Conservation (phyloP, 306 rosid genomes). For the Sesbania bispinosa region DNA sequence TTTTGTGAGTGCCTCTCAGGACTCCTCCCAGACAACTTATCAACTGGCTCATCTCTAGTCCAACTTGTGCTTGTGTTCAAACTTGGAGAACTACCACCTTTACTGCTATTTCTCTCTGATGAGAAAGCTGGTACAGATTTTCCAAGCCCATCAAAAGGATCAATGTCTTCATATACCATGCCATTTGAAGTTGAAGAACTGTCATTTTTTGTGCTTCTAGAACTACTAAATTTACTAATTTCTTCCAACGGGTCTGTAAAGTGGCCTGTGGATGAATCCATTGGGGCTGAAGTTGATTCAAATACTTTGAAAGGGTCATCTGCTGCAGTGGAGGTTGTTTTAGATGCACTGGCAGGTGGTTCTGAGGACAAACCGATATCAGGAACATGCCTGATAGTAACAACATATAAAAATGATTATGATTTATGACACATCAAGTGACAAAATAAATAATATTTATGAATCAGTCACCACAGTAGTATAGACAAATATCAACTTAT, state of each 20-base stretch:
- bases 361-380: conserved; percentile 61
- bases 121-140: conserved; percentile 75
- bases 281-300: conserved; percentile 46
- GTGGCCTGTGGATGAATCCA: conserved; percentile 45
- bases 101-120: conserved; percentile 60
- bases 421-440: conserved; percentile 5
- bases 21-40: conserved; percentile 55
- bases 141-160: conserved; percentile 90
- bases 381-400: conserved; percentile 60
- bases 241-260: conserved; percentile 68
- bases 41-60: conserved; percentile 43
- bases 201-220: conserved; percentile 52
- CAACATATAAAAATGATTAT: conserved; percentile 24
- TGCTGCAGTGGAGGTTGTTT: conserved; percentile 46
- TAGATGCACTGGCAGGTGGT: conserved; percentile 44
- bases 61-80: conserved; percentile 42
- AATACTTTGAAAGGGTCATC: conserved; percentile 69
- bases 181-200: conserved; percentile 56
- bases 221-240: conserved; percentile 61
- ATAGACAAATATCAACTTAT: neutral
- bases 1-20: conserved; percentile 57
- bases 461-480: neutral
- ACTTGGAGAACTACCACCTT: conserved; percentile 52
- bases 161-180: conserved; percentile 54
- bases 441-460: conserved; percentile 17